Percentiles rank a stretch among this genome's conserved stretches.
Evolutionary conservation across 352 stramenopile genomes (phyloP).

Genomic region (Globisporangium yorkense): DNA sequence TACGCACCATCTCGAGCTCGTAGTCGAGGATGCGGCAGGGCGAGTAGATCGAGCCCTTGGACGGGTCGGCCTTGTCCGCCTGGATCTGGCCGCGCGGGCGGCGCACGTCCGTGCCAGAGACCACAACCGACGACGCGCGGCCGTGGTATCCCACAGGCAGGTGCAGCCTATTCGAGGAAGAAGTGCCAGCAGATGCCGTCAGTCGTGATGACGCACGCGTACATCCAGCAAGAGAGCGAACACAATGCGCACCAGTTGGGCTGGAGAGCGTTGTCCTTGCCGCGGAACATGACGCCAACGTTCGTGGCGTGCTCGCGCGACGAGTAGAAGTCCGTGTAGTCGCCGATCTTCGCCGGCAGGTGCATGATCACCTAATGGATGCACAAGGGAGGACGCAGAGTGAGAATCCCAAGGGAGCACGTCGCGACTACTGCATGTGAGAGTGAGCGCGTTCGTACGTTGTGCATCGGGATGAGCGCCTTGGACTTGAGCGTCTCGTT

Average conservation of each 20-base stretch:
- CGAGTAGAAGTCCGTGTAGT: conserved; percentile 98
- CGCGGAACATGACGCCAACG: conserved; percentile 91
- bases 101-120: conserved; percentile 77
- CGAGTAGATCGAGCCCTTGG: conserved; percentile 89
- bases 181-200: too few relatives aligned
- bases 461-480: conserved; percentile 75
- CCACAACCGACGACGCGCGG: conserved; percentile 88
- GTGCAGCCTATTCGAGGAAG: conserved; percentile 62
- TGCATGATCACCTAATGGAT: conserved; percentile 67
- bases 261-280: conserved; percentile 94
- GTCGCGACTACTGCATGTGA: background rate
- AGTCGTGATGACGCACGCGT: background rate
- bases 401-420: background rate
- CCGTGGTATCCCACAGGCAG: conserved; percentile 98
- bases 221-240: background rate
- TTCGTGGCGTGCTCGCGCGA: conserved; percentile 96
- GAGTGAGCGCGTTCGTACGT: conserved; percentile 18
- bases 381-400: background rate
- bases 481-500: conserved; percentile 65
- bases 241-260: conserved; percentile 84
- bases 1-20: conserved; percentile 91
- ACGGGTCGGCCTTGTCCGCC: conserved; percentile 84
- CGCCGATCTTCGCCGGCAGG: conserved; percentile 90
- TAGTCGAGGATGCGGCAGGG: conserved; percentile 93
- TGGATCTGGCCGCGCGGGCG: conserved; percentile 92